A percentile compares a stretch with the other conserved stretches of the same genome.
Evolutionary conservation across 2,329 filamentous ascomycete genomes (phyloP).

Genomic region (Phialocephala sp.): DNA sequence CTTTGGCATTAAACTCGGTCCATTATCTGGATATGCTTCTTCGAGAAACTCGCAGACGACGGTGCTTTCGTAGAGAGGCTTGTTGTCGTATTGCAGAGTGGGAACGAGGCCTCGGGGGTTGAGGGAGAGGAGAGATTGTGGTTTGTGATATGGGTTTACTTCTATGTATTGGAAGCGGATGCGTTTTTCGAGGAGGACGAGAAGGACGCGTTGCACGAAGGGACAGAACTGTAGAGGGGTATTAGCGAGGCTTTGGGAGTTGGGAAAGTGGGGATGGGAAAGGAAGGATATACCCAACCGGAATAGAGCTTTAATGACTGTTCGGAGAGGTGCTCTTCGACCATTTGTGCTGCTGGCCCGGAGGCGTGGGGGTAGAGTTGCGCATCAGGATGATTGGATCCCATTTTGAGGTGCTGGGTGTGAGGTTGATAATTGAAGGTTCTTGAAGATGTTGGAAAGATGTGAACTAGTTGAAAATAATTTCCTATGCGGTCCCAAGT

Average conservation of each 20-base stretch:
- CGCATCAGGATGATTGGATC: conserved; percentile 32
- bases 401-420: conserved; percentile 20
- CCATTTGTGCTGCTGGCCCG: conserved; percentile 56
- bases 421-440: background rate
- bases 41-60: conserved; percentile 80
- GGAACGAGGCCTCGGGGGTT: conserved; percentile 80
- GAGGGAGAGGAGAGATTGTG: conserved; percentile 67
- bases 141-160: conserved; percentile 80
- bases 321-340: conserved; percentile 51
- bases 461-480: background rate
- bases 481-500: no score
- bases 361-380: conserved; percentile 51
- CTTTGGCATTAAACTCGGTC: conserved; percentile 58
- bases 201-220: conserved; percentile 74
- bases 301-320: conserved; percentile 70
- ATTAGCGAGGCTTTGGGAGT: background rate
- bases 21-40: conserved; percentile 63
- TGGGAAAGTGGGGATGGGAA: background rate
- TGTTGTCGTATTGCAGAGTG: conserved; percentile 59
- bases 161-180: conserved; percentile 78
- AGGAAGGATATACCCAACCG: conserved; percentile 65
- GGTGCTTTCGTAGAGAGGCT: conserved; percentile 72
- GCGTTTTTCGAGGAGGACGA: conserved; percentile 73
- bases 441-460: background rate
- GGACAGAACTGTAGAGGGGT: conserved; percentile 51